A percentile compares a stretch with the other conserved stretches of the same genome.
These are phyloP conservation scores for Pleurotus cornucopiae DNA, from an alignment of 768 basidiomycete species.

Conservation along the genomic window DNA sequence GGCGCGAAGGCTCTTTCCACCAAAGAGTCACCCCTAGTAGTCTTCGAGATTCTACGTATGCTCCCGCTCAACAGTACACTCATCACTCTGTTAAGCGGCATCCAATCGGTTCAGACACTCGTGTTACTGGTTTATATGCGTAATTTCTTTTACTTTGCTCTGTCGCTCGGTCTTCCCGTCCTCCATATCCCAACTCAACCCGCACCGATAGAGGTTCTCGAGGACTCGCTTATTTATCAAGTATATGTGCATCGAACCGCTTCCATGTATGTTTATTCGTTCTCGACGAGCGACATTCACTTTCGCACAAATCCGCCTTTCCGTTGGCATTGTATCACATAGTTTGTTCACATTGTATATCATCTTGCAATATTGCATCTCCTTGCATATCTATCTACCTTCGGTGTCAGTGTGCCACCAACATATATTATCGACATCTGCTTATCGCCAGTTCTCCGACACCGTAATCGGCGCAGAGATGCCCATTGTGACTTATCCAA, in stretches of 20 bases:
- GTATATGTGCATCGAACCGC: neutral
- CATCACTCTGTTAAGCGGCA: conserved; percentile 1
- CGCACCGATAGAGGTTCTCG: neutral
- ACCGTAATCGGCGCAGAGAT: too few species aligned
- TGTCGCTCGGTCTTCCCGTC: neutral
- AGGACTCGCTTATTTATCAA: neutral
- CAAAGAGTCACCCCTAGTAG: conserved; percentile 2
- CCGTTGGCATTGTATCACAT: neutral
- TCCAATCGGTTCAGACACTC: neutral
- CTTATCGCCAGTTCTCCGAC: conserved; percentile 2
- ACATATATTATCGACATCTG: neutral
- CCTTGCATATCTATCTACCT: too few species aligned
- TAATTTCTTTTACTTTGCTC: conserved; percentile 1
- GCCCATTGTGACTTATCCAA: neutral
- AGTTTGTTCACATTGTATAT: conserved; percentile 1
- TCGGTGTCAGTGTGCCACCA: too few species aligned
- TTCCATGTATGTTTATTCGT: conserved; percentile 9
- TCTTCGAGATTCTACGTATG: conserved; percentile 3
- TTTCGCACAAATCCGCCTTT: neutral
- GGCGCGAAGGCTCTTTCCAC: conserved; percentile 4
- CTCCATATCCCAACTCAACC: neutral
- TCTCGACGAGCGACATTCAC: conserved; percentile 6
- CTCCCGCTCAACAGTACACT: conserved; percentile 1
- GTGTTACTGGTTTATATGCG: conserved; percentile 4
- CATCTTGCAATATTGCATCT: neutral